phyloP scores from a whole-genome alignment of 108 stramenopile species.

The Nitzschia sp. region DNA sequence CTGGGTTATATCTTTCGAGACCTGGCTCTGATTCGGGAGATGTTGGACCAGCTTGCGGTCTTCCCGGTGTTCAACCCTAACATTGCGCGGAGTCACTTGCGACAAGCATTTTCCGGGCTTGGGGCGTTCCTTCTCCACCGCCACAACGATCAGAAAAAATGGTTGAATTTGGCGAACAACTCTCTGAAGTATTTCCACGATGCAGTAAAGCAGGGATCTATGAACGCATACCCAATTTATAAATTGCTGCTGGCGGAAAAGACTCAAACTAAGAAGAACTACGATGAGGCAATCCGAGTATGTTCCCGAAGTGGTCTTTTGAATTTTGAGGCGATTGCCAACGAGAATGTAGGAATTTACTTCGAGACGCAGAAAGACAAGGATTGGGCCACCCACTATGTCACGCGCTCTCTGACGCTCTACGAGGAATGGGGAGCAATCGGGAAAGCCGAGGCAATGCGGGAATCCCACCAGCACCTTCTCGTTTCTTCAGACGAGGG shows the following conservation, averaged over 20 bases:
- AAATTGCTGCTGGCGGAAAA: constrained; percentile 26
- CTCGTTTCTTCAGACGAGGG: background rate
- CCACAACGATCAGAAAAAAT: background rate
- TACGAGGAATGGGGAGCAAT: constrained; percentile 46
- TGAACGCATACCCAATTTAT: constrained; percentile 22
- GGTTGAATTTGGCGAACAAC: constrained; percentile 7
- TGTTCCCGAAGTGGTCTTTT: constrained; percentile 29
- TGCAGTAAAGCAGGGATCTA: constrained; percentile 8
- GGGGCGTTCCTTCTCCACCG: constrained; percentile 6
- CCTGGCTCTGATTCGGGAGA: background rate
- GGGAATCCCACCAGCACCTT: background rate
- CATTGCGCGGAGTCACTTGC: constrained; percentile 8
- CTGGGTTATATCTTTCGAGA: constrained; percentile 29
- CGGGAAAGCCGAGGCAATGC: constrained; percentile 31
- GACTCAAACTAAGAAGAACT: constrained; percentile 26
- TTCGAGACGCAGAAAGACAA: constrained; percentile 23
- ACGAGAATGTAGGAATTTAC: constrained; percentile 31
- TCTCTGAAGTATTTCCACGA: constrained; percentile 9
- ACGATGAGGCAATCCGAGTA: constrained; percentile 23
- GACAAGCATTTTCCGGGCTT: constrained; percentile 2
- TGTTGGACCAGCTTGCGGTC: constrained; percentile 14
- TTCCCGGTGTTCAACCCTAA: background rate
- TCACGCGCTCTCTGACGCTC: constrained; percentile 19
- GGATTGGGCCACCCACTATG: constrained; percentile 27
- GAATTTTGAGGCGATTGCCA: constrained; percentile 27